phyloP scores from a whole-genome alignment of 345 rosid species.

The Abelmoschus esculentus region DNA sequence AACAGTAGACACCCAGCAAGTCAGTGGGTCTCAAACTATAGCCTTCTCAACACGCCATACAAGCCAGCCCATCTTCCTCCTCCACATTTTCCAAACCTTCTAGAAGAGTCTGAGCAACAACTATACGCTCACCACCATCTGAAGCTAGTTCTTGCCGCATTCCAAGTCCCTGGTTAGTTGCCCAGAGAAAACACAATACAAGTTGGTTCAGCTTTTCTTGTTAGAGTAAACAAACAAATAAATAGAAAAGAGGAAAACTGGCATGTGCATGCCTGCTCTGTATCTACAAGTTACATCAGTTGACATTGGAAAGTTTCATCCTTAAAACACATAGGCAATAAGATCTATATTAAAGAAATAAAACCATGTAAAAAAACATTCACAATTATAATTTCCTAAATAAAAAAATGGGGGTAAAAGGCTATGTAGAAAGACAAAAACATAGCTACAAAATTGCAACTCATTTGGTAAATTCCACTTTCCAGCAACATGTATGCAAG shows the following conservation, averaged over 20 bases:
- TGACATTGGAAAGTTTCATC: neutral
- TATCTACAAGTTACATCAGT: neutral
- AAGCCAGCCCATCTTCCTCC: conserved; percentile 92
- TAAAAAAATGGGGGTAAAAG: neutral
- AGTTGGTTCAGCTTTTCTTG: conserved; percentile 15
- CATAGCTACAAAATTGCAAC: neutral
- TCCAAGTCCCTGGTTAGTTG: conserved; percentile 64
- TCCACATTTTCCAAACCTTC: conserved; percentile 97
- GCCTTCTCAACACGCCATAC: conserved; percentile 98
- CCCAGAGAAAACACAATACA: conserved; percentile 7
- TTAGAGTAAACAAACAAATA: conserved; percentile 14
- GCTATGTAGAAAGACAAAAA: neutral
- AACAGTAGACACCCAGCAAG: conserved; percentile 81
- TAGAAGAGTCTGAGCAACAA: conserved; percentile 66
- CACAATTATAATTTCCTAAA: neutral
- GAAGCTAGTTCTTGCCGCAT: conserved; percentile 73
- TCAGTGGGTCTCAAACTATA: conserved; percentile 91
- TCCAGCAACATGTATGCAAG: neutral
- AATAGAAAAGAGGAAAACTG: neutral
- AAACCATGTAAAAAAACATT: neutral
- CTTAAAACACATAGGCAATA: neutral
- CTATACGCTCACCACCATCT: conserved; percentile 90
- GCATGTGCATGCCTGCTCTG: neutral
- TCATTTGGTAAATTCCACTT: neutral
- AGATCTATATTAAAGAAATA: neutral